Evolutionary conservation across 2,329 filamentous ascomycete species (phyloP), one percentile per base, ranked within the genome.

Genomic region (Arthrobotrys musiformis): DNA sequence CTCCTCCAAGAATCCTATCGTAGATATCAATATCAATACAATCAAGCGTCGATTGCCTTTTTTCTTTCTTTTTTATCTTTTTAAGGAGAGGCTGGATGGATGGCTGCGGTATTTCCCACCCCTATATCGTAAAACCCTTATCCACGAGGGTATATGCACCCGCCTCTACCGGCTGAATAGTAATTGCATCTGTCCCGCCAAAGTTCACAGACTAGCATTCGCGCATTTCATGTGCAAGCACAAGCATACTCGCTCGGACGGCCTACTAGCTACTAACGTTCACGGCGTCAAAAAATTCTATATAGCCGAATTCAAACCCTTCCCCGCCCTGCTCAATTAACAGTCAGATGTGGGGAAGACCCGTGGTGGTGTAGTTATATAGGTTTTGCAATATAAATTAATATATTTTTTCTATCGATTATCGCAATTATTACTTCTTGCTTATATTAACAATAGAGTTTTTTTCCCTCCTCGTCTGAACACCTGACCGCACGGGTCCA

Each of bases 341-440:
- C 40, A 54, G 15, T n/a, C 30, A 7, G 30, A 37, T 73, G 68
- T 72, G 69, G 69, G 69, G 69, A 66, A 73, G 48, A 50, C 50
- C 66, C 50, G 40, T 50, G 37, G 30, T 11, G 5, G 2, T 5
- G 30, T 11, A 11, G 30, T 5, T 11, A 35, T 11, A 11, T 35
- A 35, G 30, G 42, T 40, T 58, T 37, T 13, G 19, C 13, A 50
- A 76, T 76, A 64, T 70, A 75, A 58, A 70, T 76, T 70, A 70
- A 76, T 70, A 62, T 75, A 75, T 68, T 68, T 64, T 35, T 35
- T 48, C 70, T 69, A 76, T 76, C 72, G 66, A 70, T 76, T n/a
- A 30, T 37, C 48, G 63, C 50, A 40, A 37, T 73, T 30, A 56
- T 62, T 37, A 37, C n/a, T n/a, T n/a, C n/a, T n/a, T n/a, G n/a